Evolutionary conservation across 2,329 filamentous ascomycete species (phyloP).

Genomic region (Cladophialophora carrionii): DNA sequence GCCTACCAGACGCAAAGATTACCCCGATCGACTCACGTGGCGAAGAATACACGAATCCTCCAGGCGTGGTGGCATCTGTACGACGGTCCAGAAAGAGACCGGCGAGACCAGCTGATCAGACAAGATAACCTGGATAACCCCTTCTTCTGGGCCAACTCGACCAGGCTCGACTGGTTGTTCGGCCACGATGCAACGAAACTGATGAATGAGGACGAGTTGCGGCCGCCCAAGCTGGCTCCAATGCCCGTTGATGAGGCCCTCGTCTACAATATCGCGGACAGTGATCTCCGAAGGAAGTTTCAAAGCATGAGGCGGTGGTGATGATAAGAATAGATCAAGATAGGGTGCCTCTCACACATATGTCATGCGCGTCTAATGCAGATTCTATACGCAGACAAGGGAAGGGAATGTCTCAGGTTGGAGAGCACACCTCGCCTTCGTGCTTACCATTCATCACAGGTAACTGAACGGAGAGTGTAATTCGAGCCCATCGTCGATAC

Average conservation of each 20-base stretch:
- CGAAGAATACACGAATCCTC: conserved; percentile 41
- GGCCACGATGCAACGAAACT: conserved; percentile 34
- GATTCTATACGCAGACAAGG: not conserved
- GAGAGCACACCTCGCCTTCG: not conserved
- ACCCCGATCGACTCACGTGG: conserved; percentile 38
- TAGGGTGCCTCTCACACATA: not conserved
- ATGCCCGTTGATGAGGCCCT: conserved; percentile 19
- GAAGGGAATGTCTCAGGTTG: not conserved
- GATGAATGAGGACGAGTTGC: conserved; percentile 9
- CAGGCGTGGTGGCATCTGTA: conserved; percentile 43
- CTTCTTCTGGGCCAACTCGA: conserved; percentile 41
- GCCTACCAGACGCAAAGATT: conserved; percentile 52
- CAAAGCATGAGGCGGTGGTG: conserved; percentile 8
- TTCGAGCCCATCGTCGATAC: not conserved
- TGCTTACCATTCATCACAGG: not conserved
- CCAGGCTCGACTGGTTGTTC: conserved; percentile 42
- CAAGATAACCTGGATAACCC: conserved; percentile 38
- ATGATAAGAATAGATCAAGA: not conserved
- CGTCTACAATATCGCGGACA: conserved; percentile 23
- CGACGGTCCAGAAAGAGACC: conserved; percentile 39
- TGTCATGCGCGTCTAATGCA: not conserved
- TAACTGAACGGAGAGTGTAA: no score
- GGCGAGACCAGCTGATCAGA: conserved; percentile 40
- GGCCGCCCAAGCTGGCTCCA: conserved; percentile 27
- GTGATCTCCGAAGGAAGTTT: conserved; percentile 16